Conservation (phyloP, 2,329 filamentous ascomycete species). For the Diaporthe sp. region DNA sequence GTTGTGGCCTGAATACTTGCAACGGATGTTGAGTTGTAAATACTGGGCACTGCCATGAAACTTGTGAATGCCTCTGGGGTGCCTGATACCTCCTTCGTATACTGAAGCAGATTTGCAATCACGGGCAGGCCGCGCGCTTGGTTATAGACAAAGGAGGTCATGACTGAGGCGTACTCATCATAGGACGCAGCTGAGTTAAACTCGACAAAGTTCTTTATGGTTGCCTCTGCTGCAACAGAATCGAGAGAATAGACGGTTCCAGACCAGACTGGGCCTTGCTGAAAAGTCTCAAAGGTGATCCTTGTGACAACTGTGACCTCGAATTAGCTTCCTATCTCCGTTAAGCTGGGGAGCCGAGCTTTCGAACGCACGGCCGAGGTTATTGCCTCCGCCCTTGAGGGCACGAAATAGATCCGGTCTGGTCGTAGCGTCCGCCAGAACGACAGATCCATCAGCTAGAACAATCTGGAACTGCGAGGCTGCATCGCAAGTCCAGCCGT, state of each 20-base stretch:
- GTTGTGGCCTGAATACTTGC: background rate
- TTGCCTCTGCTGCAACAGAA: background rate
- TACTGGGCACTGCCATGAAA: background rate
- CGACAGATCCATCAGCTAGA: background rate
- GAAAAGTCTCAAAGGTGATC: constrained; percentile 39
- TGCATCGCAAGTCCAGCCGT: background rate
- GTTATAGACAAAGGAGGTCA: constrained; percentile 1
- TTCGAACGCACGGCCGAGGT: background rate
- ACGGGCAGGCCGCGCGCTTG: background rate
- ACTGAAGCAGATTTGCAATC: constrained; percentile 20
- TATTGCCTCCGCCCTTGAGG: background rate
- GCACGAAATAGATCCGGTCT: background rate
- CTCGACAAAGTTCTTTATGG: background rate
- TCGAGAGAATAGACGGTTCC: background rate
- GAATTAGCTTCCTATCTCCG: no score
- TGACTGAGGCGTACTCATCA: constrained; percentile 14
- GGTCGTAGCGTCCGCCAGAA: background rate
- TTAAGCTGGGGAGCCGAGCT: no score
- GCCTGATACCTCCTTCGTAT: constrained; percentile 25
- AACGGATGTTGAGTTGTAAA: background rate
- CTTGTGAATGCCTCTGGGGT: background rate
- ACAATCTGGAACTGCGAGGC: background rate
- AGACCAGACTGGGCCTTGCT: constrained; percentile 25
- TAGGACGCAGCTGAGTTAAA: background rate
- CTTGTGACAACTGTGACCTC: constrained; percentile 40